These are phyloP conservation scores for Myochromella boudieri DNA, from an alignment of 768 basidiomycete genomes.

Conservation along the genomic window DNA sequence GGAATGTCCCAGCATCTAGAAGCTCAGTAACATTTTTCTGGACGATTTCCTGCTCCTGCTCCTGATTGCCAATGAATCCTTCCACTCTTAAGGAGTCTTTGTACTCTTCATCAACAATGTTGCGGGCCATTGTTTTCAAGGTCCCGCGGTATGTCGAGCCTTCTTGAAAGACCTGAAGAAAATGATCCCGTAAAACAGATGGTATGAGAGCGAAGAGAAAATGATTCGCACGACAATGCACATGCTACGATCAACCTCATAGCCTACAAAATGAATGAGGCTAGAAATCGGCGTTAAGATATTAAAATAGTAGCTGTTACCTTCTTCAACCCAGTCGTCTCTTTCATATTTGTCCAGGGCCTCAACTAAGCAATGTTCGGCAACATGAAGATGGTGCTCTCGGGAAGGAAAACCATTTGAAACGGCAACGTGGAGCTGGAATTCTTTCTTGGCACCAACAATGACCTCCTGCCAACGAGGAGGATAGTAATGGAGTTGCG, in stretches of 20 bases:
- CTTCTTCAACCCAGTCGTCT: neutral
- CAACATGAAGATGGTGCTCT: neutral
- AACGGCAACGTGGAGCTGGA: neutral
- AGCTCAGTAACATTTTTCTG: neutral
- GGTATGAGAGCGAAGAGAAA: neutral
- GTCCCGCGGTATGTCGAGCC: neutral
- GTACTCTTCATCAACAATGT: neutral
- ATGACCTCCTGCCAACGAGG: neutral
- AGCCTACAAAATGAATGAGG: neutral
- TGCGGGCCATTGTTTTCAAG: neutral
- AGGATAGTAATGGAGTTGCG: neutral
- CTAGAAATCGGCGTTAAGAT: neutral
- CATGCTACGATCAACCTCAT: neutral
- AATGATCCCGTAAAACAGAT: neutral
- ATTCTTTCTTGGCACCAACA: neutral
- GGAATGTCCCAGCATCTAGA: neutral
- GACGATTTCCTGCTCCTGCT: neutral
- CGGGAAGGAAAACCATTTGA: neutral
- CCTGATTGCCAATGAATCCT: neutral
- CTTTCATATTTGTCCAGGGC: neutral
- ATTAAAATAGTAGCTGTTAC: neutral
- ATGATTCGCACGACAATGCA: neutral
- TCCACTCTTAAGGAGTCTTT: neutral
- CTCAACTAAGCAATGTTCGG: neutral
- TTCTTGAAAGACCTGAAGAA: conserved; percentile 3